Conservation (phyloP, 2,329 filamentous ascomycete species). For the Fusarium bactridioides region DNA sequence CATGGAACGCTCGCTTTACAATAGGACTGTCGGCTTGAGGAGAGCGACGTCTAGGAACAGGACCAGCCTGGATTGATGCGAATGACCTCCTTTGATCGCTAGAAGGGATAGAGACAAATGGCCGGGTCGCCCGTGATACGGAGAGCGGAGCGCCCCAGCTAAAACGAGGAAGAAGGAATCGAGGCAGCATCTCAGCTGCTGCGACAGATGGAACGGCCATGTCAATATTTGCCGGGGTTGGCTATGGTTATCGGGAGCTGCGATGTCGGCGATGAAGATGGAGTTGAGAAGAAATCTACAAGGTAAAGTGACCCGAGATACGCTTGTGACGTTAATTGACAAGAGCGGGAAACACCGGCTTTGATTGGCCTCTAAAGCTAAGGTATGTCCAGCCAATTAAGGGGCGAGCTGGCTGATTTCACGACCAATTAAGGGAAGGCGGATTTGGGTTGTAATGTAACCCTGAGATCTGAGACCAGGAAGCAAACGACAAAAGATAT, state of each 20-base stretch:
- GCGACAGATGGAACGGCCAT: slow-evolving; percentile 42
- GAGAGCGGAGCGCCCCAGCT: slow-evolving; percentile 56
- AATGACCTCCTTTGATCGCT: slow-evolving; percentile 28
- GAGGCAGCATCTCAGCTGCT: slow-evolving; percentile 55
- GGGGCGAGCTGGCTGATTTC: background rate
- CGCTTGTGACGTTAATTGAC: slow-evolving; percentile 34
- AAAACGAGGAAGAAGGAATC: slow-evolving; percentile 63
- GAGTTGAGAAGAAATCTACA: slow-evolving; percentile 20
- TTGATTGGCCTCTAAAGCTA: slow-evolving; percentile 35
- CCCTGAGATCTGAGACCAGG: slow-evolving; percentile 8
- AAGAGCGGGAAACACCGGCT: slow-evolving; percentile 36
- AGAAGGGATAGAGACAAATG: slow-evolving; percentile 26
- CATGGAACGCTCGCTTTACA: slow-evolving; percentile 68
- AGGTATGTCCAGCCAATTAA: slow-evolving; percentile 21
- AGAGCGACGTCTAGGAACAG: slow-evolving; percentile 15
- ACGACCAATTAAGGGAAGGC: slow-evolving; percentile 22
- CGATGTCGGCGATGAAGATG: slow-evolving; percentile 16
- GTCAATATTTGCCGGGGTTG: background rate
- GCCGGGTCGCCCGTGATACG: slow-evolving; percentile 36
- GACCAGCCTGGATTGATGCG: slow-evolving; percentile 29
- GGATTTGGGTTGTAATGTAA: background rate
- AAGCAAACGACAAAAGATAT: background rate
- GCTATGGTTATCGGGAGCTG: background rate
- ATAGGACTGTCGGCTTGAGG: slow-evolving; percentile 31
- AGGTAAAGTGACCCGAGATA: slow-evolving; percentile 3